These are phyloP conservation scores for Hordeum marinum DNA, from an alignment of 176 grass and related monocot genomes.

Conservation along the genomic window DNA sequence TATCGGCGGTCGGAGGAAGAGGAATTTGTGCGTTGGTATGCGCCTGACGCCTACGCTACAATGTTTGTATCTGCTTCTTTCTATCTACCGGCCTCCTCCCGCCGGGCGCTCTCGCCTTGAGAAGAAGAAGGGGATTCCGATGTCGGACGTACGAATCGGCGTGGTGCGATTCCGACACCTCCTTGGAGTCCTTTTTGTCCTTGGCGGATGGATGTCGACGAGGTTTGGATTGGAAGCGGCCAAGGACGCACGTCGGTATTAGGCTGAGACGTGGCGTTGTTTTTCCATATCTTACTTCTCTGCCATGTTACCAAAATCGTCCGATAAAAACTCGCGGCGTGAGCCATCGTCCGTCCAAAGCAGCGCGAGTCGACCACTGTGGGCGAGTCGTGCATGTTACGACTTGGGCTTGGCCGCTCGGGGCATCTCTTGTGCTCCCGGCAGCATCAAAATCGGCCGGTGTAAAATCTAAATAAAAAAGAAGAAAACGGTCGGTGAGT, in stretches of 20 bases:
- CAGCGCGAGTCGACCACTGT: no score
- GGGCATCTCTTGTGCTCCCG: no score
- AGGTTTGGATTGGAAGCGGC: not conserved
- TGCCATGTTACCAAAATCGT: not conserved
- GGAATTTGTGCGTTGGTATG: conserved; percentile 14
- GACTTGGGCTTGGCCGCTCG: no score
- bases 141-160: not conserved
- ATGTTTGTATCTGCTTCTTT: no score
- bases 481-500: no score
- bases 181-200: not conserved
- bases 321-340: not conserved
- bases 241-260: not conserved
- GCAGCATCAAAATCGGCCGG: not conserved
- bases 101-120: not conserved
- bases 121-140: not conserved
- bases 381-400: not conserved
- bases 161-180: not conserved
- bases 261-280: not conserved
- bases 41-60: no score
- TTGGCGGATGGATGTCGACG: not conserved
- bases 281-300: not conserved
- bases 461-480: no score
- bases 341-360: no score
- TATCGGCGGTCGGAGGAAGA: not conserved
- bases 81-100: not conserved